Evolutionary conservation across 352 stramenopile species (phyloP), one percentile per base, ranked within the genome.

Genomic region (Phytophthora cactorum): DNA sequence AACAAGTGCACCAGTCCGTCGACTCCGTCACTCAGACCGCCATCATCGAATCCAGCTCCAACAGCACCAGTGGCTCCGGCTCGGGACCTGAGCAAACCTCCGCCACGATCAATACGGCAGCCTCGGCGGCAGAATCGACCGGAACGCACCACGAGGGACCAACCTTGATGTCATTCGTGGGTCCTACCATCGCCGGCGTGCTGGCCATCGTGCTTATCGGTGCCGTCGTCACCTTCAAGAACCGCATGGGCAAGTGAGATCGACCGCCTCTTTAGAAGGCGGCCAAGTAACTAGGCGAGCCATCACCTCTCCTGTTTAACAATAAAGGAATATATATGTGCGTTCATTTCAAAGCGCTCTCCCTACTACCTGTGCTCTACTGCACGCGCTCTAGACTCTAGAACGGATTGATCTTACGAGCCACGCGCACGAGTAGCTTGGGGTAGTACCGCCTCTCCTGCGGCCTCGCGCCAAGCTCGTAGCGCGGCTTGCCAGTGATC

Each of bases 401-500:
- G 52, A 92, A 92, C 50, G 84, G 84, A 62, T 90, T 90, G 38
- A 92, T 71, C 41, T 58, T 68, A 5, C 84, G 79, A 31, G 84
- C 84, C 4, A 69, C 5, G 22, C 82, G 74, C 55, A 92, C 73
- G 1, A 92, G 74, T 31, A 74, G 3, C 41, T 62, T 63, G 5
- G 83, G 83, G 58, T 87, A 89, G 47, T 78, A 84, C 15, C 79
- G 72, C 29, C 71, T 74, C 45, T 77, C 68, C 31, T 79, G 75
- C 15, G 70, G 55, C n/a, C 70, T 45, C n/a, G 70, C 61, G 7
- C 64, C 60, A 10, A 86, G 57, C 29, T 77, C 63, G 41, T 80
- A 82, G 34, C 61, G 63, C n/a, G 72, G 68, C 9, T 71, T 66
- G 25, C 78, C 75, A 0, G 70, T 65, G 31, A 53, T 57, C 10